These are phyloP conservation scores for Chaetoceros tenuissimus DNA, from an alignment of 108 stramenopile species.

Conservation along the genomic window DNA sequence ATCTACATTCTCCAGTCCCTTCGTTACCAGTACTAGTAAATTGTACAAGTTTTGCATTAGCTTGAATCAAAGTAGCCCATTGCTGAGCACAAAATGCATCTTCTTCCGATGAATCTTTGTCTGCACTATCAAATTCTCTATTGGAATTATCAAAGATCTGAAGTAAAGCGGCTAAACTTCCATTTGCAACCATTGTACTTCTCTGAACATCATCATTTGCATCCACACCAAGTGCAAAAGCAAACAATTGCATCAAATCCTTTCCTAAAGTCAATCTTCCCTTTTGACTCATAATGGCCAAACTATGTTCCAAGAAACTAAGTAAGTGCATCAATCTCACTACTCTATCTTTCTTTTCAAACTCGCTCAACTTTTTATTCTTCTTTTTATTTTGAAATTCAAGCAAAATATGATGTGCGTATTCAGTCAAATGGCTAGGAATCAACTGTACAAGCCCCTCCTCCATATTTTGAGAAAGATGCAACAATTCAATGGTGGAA, in stretches of 20 bases:
- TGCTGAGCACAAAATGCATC: neutral
- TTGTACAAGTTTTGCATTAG: neutral
- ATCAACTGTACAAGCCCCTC: conserved; percentile 25
- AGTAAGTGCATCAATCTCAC: conserved; percentile 34
- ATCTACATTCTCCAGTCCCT: neutral
- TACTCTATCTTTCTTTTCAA: conserved; percentile 23
- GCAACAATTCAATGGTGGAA: conserved; percentile 29
- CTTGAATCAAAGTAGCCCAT: neutral
- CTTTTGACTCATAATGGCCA: conserved; percentile 12
- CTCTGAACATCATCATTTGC: neutral
- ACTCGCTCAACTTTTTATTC: conserved; percentile 17
- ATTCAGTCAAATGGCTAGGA: conserved; percentile 26
- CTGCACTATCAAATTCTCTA: neutral
- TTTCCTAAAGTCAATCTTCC: neutral
- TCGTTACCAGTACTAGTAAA: neutral
- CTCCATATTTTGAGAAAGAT: conserved; percentile 25
- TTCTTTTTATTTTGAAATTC: conserved; percentile 14
- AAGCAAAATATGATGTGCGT: conserved; percentile 39
- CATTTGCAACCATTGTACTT: neutral
- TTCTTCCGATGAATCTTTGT: neutral
- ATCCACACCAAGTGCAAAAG: neutral
- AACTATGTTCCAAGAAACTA: conserved; percentile 20
- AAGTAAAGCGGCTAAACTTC: neutral
- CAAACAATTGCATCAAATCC: neutral
- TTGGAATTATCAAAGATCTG: neutral